Evolutionary conservation across 257 asterid species (phyloP), one percentile per base, ranked within the genome.

Genomic region (Craterostigma plantagineum): DNA sequence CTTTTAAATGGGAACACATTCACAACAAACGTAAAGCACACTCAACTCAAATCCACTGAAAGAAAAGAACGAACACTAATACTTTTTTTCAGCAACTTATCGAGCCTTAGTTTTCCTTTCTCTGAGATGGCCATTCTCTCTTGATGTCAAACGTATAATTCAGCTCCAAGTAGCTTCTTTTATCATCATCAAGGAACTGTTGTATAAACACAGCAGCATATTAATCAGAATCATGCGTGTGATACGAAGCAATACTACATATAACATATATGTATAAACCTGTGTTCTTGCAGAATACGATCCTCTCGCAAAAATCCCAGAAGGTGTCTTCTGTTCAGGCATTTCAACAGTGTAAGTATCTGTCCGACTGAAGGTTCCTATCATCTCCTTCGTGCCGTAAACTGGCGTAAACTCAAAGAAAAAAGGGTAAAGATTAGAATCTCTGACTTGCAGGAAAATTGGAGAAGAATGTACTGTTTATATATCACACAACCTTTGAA

Each of bases 91-190:
- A n/a, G n/a, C n/a, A n/a, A n/a, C n/a, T n/a, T n/a, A n/a, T n/a
- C n/a, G n/a, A n/a, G n/a, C n/a, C n/a, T n/a, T n/a, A n/a, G n/a
- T n/a, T n/a, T n/a, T n/a, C n/a, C n/a, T n/a, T n/a, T n/a, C n/a
- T n/a, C n/a, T n/a, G n/a, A n/a, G n/a, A n/a, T n/a, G 55, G 80
- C 98, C 98, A 82, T 2, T 82, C 95, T 72, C 63, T 87, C 93
- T 61, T 76, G 80, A 87, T 87, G 16, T 87, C 98, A 56, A 82
- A 87, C 35, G 77, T 68, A 62, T 87, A 87, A 59, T 82, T 87
- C 71, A 87, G 81, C 84, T 82, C 93, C 93, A 87, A 59, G 74
- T 87, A 75, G 72, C 93, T 76, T 71, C 74, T 70, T 35, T 79
- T 78, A 42, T 87, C 98, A 18, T 87, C 95, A 27, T 87, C 98